Conservation (phyloP, 305 asterid species). For the Fraxinus latifolia region DNA sequence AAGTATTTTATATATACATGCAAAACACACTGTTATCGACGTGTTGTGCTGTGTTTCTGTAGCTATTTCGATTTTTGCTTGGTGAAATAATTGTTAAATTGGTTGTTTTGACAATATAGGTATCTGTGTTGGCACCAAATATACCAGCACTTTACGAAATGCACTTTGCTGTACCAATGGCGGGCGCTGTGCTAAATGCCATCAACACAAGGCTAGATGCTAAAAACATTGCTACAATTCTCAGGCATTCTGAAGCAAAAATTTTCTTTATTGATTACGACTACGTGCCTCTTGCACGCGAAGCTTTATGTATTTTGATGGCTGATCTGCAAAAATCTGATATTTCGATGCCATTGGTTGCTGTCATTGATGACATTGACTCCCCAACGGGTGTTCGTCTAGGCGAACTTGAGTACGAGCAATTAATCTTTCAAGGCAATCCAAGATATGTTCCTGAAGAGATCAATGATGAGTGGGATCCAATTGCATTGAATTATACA, state of each 20-base stretch:
- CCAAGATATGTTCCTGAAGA: slow-evolving; percentile 37
- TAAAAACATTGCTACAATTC: slow-evolving; percentile 53
- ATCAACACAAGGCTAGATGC: slow-evolving; percentile 77
- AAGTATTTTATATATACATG: slow-evolving; percentile 12
- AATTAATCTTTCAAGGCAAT: slow-evolving; percentile 39
- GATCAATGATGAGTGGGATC: slow-evolving; percentile 48
- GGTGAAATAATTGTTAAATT: neutral
- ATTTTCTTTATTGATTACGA: slow-evolving; percentile 63
- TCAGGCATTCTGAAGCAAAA: slow-evolving; percentile 68
- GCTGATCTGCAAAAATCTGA: slow-evolving; percentile 13
- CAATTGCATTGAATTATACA: slow-evolving; percentile 53
- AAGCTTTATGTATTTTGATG: slow-evolving; percentile 46
- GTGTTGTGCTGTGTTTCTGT: neutral
- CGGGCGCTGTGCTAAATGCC: slow-evolving; percentile 79
- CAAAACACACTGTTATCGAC: neutral
- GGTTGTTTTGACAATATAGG: slow-evolving; percentile 27
- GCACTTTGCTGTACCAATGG: slow-evolving; percentile 96
- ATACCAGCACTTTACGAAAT: slow-evolving; percentile 76
- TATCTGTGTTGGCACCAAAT: slow-evolving; percentile 80
- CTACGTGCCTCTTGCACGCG: slow-evolving; percentile 41
- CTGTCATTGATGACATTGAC: slow-evolving; percentile 47
- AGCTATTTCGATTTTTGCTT: neutral
- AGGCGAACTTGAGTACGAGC: slow-evolving; percentile 61
- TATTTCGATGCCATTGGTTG: slow-evolving; percentile 40
- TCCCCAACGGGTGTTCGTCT: slow-evolving; percentile 49